Conservation (phyloP, 176 grass and related monocot species). For the Urochloa ruziziensis region DNA sequence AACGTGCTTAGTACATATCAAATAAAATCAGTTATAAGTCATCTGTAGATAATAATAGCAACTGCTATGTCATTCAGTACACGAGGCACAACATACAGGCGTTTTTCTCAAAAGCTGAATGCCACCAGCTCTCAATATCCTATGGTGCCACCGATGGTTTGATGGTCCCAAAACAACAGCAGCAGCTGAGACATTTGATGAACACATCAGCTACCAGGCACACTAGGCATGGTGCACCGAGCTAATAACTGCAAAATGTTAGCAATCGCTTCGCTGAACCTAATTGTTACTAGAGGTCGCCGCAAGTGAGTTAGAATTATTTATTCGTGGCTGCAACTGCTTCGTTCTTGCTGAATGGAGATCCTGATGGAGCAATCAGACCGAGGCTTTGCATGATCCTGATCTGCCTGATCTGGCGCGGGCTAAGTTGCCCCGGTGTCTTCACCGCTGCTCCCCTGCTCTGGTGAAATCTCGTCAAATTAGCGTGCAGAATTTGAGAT, state of each 20-base stretch:
- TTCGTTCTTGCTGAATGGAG: conserved; percentile 47
- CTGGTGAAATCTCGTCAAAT: conserved; percentile 49
- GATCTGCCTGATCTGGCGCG: conserved; percentile 54
- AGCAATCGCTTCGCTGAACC: not conserved
- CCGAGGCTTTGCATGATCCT: conserved; percentile 77
- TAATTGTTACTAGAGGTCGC: not conserved
- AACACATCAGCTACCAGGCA: not conserved
- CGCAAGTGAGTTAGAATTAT: not conserved
- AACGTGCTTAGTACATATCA: not conserved
- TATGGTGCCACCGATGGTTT: too few species aligned
- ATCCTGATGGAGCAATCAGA: conserved; percentile 73
- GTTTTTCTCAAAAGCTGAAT: not conserved
- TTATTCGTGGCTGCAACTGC: not conserved
- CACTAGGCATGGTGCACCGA: not conserved
- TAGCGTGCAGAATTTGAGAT: conserved; percentile 17
- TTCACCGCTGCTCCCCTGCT: conserved; percentile 25
- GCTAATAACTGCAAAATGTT: not conserved
- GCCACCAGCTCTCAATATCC: not conserved
- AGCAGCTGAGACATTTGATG: too few species aligned
- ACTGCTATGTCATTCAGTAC: not conserved
- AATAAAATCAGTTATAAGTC: not conserved
- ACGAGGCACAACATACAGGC: not conserved
- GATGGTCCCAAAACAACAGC: too few species aligned
- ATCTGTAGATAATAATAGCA: not conserved
- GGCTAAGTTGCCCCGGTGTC: conserved; percentile 41